Percentiles rank a stretch among this genome's conserved stretches.
Evolutionary conservation across 129 eudicot genomes (phyloP).

Genomic region (Flaveria trinervia): DNA sequence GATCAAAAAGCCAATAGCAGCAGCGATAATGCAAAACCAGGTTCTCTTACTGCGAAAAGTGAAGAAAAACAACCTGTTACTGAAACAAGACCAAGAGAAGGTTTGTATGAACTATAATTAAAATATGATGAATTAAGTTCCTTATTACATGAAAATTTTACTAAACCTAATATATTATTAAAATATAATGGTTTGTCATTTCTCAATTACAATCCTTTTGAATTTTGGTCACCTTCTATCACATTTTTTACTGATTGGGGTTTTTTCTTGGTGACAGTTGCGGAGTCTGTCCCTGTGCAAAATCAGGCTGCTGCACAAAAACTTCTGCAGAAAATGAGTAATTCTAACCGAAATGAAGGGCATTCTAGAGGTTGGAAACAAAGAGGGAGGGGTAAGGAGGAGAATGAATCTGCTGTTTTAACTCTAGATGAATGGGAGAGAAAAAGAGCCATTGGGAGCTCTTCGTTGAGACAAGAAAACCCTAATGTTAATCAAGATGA

Average conservation of each 20-base stretch:
- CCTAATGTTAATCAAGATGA: constrained; percentile 59
- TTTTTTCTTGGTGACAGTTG: constrained; percentile 42
- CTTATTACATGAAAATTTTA: neutral
- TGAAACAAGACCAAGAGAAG: constrained; percentile 81
- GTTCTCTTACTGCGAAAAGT: constrained; percentile 33
- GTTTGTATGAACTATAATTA: constrained; percentile 33
- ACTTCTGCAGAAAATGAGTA: constrained; percentile 75
- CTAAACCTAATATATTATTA: constrained; percentile 9
- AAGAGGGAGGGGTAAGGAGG: constrained; percentile 53
- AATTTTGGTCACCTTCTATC: constrained; percentile 1
- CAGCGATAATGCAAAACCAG: constrained; percentile 30
- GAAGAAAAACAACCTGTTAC: constrained; percentile 42
- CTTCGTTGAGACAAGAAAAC: constrained; percentile 42
- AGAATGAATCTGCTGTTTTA: constrained; percentile 55
- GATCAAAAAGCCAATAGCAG: constrained; percentile 27
- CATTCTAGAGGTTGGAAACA: constrained; percentile 59
- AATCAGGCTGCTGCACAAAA: constrained; percentile 96
- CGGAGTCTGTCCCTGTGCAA: constrained; percentile 68
- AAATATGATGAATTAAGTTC: neutral
- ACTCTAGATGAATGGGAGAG: constrained; percentile 93
- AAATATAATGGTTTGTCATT: constrained; percentile 4
- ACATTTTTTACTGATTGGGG: constrained; percentile 8
- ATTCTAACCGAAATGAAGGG: constrained; percentile 41
- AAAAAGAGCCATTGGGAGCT: constrained; percentile 52
- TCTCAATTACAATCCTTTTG: constrained; percentile 1